phyloP scores from a whole-genome alignment of 768 basidiomycete genomes.

The Scleroderma bovista region DNA sequence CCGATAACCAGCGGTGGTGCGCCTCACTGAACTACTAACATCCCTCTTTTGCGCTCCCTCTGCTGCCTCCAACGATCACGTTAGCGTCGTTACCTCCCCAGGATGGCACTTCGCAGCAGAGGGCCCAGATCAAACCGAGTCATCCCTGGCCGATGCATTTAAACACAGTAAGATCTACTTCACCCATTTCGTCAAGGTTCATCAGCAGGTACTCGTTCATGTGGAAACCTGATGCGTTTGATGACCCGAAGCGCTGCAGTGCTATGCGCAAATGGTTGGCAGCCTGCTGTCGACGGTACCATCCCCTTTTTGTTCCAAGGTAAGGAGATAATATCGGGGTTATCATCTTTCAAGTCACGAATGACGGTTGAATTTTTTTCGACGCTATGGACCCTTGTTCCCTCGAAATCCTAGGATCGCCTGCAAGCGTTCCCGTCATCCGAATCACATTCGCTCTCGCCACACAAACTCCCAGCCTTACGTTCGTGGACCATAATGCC shows the following conservation, averaged over 20 bases:
- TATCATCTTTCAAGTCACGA: conserved; percentile 24
- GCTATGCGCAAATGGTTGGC: conserved; percentile 20
- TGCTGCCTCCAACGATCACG: background rate
- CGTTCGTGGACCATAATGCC: no score
- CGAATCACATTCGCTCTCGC: no score
- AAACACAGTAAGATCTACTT: conserved; percentile 18
- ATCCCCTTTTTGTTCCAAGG: conserved; percentile 19
- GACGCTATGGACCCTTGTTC: no score
- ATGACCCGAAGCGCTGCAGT: conserved; percentile 23
- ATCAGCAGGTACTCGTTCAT: conserved; percentile 13
- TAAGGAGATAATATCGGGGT: conserved; percentile 15
- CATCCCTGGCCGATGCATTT: conserved; percentile 12
- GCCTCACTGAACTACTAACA: background rate
- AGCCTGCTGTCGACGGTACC: conserved; percentile 22
- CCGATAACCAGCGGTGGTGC: background rate
- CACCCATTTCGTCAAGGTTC: conserved; percentile 29
- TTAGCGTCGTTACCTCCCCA: no score
- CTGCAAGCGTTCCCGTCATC: no score
- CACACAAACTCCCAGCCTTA: no score
- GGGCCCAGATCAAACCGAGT: no score
- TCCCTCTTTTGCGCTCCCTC: background rate
- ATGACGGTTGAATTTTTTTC: conserved; percentile 3
- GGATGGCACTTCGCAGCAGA: no score
- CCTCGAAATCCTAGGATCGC: no score
- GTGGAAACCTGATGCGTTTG: conserved; percentile 13